Evolutionary conservation across 805 yeast species (phyloP).

Genomic region (Starmerella apis): DNA sequence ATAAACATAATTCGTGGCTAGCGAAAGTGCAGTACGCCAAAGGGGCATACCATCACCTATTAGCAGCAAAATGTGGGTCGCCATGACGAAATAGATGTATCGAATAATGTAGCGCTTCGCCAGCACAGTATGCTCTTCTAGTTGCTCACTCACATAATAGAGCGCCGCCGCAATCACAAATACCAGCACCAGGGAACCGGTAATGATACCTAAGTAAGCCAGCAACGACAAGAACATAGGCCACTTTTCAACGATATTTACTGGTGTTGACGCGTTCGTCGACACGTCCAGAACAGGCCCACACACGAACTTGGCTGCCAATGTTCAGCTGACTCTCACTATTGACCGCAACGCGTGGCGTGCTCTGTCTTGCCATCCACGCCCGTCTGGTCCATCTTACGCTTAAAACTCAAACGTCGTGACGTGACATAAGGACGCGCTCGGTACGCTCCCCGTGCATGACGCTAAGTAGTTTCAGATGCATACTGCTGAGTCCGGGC

Average conservation of each 20-base stretch:
- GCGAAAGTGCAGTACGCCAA: constrained; percentile 52
- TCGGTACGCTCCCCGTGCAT: background rate
- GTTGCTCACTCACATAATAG: constrained; percentile 80
- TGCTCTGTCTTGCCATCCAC: too few species aligned
- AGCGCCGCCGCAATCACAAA: constrained; percentile 74
- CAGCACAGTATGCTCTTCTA: constrained; percentile 84
- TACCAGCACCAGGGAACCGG: constrained; percentile 53
- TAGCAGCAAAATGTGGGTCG: constrained; percentile 45
- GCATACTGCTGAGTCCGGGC: background rate
- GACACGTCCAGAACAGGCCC: too few species aligned
- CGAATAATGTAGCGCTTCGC: constrained; percentile 60
- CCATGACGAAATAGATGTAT: constrained; percentile 53
- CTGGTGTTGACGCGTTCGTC: background rate
- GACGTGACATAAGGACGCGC: background rate
- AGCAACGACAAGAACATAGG: constrained; percentile 49
- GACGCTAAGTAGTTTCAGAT: constrained; percentile 2
- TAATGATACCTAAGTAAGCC: constrained; percentile 48
- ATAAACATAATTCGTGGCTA: constrained; percentile 62
- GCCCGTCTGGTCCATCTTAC: background rate
- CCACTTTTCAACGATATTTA: background rate
- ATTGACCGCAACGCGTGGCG: too few species aligned
- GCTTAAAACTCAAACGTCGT: too few species aligned
- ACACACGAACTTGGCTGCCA: too few species aligned
- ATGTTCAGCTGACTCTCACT: too few species aligned
- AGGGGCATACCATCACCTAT: constrained; percentile 74